Percentiles rank a stretch among this genome's conserved stretches.
Conservation (phyloP, 192 early-diverging fungal genomes). For the Umbelopsis sp. region DNA sequence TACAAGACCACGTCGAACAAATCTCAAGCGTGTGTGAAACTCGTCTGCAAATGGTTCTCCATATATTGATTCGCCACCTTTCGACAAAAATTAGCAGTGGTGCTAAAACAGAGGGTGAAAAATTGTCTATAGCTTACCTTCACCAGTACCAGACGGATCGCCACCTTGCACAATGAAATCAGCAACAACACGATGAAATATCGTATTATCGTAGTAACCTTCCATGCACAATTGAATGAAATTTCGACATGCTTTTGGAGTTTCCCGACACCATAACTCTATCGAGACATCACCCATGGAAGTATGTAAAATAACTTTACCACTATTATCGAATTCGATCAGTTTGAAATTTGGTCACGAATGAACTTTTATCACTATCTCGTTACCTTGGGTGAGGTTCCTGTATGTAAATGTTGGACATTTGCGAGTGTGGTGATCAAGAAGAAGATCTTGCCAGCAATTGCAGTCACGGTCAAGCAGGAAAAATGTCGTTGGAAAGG, state of each 20-base stretch:
- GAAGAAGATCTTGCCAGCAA: neutral
- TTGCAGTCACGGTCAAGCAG: neutral
- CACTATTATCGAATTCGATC: conserved; percentile 35
- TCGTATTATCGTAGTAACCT: conserved; percentile 85
- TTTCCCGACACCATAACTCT: conserved; percentile 94
- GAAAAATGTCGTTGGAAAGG: neutral
- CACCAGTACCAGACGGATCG: conserved; percentile 87
- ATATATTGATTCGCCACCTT: conserved; percentile 87
- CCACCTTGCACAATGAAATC: conserved; percentile 94
- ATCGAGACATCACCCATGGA: conserved; percentile 86
- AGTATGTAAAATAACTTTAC: conserved; percentile 83
- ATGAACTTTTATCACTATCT: neutral
- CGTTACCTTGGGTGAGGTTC: conserved; percentile 58
- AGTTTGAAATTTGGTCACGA: conserved; percentile 11
- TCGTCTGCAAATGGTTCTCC: conserved; percentile 87
- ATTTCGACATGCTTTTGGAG: conserved; percentile 90
- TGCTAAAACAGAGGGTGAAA: too few relatives aligned
- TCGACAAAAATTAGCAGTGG: neutral
- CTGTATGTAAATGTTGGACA: conserved; percentile 57
- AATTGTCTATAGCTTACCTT: conserved; percentile 25
- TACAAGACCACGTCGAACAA: conserved; percentile 82
- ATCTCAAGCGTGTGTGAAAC: conserved; percentile 91
- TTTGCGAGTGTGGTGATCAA: conserved; percentile 15
- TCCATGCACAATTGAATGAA: conserved; percentile 93
- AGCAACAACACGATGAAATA: conserved; percentile 90